Conservation (phyloP, 495 filamentous ascomycete genomes). For the Lentithecium fluviatile region DNA sequence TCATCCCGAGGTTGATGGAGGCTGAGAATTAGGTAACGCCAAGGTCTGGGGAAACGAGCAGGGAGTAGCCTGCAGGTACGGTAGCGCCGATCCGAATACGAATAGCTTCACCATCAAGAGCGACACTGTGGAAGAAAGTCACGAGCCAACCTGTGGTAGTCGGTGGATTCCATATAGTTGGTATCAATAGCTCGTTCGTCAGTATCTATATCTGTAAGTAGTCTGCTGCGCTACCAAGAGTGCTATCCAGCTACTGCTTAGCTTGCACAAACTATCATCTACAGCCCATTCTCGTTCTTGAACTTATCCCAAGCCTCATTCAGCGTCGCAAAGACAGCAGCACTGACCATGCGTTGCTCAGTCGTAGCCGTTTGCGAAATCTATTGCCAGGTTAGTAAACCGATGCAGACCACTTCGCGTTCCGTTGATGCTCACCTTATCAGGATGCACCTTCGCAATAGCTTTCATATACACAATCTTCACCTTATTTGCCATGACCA, state of each 20-base stretch:
- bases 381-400: constrained; percentile 47
- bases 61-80: not conserved
- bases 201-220: too few species aligned
- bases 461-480: constrained; percentile 99
- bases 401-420: constrained; percentile 1
- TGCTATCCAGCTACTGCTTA: not conserved
- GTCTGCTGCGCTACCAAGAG: not conserved
- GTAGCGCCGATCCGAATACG: not conserved
- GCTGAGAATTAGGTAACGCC: constrained; percentile 15
- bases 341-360: constrained; percentile 90
- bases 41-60: constrained; percentile 2
- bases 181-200: too few species aligned
- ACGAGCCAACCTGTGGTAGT: too few species aligned
- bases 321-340: constrained; percentile 82
- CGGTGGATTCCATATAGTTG: too few species aligned
- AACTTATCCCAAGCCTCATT: constrained; percentile 99
- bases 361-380: constrained; percentile 85
- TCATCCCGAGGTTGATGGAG: not conserved
- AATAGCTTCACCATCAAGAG: not conserved
- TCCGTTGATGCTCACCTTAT: constrained; percentile 70
- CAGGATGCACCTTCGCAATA: constrained; percentile 96
- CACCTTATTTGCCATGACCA: constrained; percentile 86
- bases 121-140: too few species aligned
- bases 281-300: constrained; percentile 82
- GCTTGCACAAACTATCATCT: not conserved